phyloP scores from a whole-genome alignment of 2,329 filamentous ascomycete species.

The Neofusicoccum sp. region DNA sequence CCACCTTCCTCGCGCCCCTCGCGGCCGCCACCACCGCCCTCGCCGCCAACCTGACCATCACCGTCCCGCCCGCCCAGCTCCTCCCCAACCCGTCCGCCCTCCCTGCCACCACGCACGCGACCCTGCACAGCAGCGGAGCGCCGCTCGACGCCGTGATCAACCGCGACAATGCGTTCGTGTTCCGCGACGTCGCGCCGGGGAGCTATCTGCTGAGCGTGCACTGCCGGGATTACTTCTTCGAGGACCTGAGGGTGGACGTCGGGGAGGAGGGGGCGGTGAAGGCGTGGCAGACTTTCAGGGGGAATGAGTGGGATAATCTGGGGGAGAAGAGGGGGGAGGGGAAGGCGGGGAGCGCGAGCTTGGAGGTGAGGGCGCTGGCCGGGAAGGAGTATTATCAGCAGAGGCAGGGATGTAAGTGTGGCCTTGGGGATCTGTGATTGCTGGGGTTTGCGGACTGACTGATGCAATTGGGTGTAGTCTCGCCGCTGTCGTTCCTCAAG shows the following conservation, averaged over 20 bases:
- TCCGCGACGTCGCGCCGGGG: slow-evolving; percentile 67
- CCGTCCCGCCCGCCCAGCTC: slow-evolving; percentile 19
- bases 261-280: slow-evolving; percentile 49
- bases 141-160: slow-evolving; percentile 63
- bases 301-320: slow-evolving; percentile 86
- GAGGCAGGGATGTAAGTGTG: slow-evolving; percentile 69
- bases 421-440: neutral
- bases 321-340: slow-evolving; percentile 59
- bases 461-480: slow-evolving; percentile 54
- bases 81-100: neutral
- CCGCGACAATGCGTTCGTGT: slow-evolving; percentile 68
- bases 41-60: slow-evolving; percentile 15
- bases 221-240: slow-evolving; percentile 71
- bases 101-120: slow-evolving; percentile 57
- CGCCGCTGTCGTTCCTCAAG: slow-evolving; percentile 77
- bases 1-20: too few relatives aligned
- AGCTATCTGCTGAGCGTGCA: slow-evolving; percentile 83
- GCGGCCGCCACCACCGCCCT: neutral
- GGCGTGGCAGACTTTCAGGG: slow-evolving; percentile 82
- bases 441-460: neutral
- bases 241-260: slow-evolving; percentile 78
- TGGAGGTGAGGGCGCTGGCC: slow-evolving; percentile 60
- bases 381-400: slow-evolving; percentile 75
- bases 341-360: slow-evolving; percentile 32
- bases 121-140: slow-evolving; percentile 59